phyloP scores from a whole-genome alignment of 495 filamentous ascomycete species.

The Clohesyomyces aquaticus region DNA sequence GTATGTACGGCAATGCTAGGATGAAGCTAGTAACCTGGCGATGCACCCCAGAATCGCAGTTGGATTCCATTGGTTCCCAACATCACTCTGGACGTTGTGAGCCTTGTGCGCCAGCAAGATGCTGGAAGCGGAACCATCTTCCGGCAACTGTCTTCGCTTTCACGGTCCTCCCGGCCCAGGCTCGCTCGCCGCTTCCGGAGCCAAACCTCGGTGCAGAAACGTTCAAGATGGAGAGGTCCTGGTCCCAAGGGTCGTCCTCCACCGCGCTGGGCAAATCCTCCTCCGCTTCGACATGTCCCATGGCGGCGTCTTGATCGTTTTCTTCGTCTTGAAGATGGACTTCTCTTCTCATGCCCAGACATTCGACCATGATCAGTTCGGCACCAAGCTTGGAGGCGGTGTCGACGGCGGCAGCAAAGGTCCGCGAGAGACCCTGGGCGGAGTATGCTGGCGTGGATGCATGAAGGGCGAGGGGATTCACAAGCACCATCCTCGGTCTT shows the following conservation, averaged over 20 bases:
- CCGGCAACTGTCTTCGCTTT: constrained; percentile 64
- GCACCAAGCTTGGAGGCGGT: constrained; percentile 49
- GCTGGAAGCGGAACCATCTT: constrained; percentile 73
- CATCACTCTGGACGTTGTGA: neutral
- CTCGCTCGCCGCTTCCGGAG: constrained; percentile 53
- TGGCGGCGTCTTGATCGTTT: constrained; percentile 12
- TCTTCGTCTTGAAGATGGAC: constrained; percentile 1
- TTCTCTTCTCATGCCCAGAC: constrained; percentile 41
- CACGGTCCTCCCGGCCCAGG: constrained; percentile 70
- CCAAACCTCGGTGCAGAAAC: constrained; percentile 48
- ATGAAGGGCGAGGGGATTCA: constrained; percentile 71
- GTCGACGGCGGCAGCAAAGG: constrained; percentile 69
- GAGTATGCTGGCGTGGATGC: constrained; percentile 77
- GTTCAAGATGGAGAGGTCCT: constrained; percentile 49
- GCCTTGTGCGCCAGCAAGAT: neutral
- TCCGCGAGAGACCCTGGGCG: constrained; percentile 76
- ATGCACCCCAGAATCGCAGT: too few species aligned
- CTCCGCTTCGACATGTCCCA: constrained; percentile 6
- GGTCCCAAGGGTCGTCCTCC: constrained; percentile 44
- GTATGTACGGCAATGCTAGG: too few species aligned
- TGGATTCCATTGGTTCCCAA: neutral
- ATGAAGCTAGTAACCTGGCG: neutral
- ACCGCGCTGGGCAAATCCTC: neutral
- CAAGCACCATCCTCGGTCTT: constrained; percentile 59
- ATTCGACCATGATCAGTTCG: constrained; percentile 43